Evolutionary conservation across 164 flowering plant genomes (phyloP).

Genomic region (Vitis cinerea): DNA sequence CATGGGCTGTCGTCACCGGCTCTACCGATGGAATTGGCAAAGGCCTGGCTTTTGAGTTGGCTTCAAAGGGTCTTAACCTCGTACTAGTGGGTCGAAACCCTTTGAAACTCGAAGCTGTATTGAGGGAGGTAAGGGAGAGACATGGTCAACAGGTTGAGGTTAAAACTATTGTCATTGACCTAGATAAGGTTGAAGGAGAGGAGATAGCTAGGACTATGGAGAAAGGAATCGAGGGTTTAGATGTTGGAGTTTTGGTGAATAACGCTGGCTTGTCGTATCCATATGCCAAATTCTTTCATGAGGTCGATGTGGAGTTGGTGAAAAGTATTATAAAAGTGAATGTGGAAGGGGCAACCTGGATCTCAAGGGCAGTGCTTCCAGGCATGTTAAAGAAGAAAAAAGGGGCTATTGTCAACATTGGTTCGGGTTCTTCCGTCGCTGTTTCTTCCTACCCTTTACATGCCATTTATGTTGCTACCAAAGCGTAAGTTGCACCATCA

Average conservation of each 20-base stretch:
- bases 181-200: constrained; percentile 16
- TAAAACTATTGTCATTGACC: constrained; percentile 32
- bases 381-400: constrained; percentile 53
- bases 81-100: constrained; percentile 48
- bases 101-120: constrained; percentile 28
- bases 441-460: constrained; percentile 50
- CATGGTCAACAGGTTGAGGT: constrained; percentile 14
- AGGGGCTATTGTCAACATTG: constrained; percentile 63
- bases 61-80: constrained; percentile 47
- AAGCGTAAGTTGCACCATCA: constrained; percentile 46
- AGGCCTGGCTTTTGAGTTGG: constrained; percentile 47
- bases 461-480: constrained; percentile 57
- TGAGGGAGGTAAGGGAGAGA: constrained; percentile 19
- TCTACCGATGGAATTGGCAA: constrained; percentile 68
- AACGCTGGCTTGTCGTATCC: constrained; percentile 47
- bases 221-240: constrained; percentile 35
- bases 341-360: constrained; percentile 37
- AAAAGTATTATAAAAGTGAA: constrained; percentile 43
- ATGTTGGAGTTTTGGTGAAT: constrained; percentile 58
- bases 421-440: constrained; percentile 44
- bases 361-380: constrained; percentile 48
- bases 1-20: constrained; percentile 62
- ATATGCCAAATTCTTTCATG: constrained; percentile 46
- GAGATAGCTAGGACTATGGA: constrained; percentile 24
- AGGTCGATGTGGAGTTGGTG: constrained; percentile 40